phyloP scores from a whole-genome alignment of 202 grass and related monocot species.

The Saccharum hybrid region DNA sequence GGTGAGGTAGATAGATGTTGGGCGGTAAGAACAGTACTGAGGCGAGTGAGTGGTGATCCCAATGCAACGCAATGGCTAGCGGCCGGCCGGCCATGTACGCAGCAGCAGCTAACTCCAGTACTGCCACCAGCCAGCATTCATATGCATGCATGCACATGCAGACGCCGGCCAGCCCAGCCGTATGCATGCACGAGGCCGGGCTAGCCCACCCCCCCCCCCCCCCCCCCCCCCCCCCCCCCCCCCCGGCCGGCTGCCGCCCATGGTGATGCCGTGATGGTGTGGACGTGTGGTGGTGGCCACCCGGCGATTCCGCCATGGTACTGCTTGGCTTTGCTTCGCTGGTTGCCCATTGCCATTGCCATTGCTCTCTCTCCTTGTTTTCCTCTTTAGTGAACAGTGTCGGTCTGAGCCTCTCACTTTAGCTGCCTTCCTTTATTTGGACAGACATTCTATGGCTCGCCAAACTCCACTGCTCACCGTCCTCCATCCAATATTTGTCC shows the following conservation, averaged over 20 bases:
- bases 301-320: background rate
- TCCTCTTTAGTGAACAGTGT: conserved; percentile 40
- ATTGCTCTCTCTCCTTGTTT: background rate
- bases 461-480: conserved; percentile 50
- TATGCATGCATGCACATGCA: conserved; percentile 46
- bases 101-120: conserved; percentile 41
- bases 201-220: too few species aligned
- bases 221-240: too few species aligned
- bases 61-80: background rate
- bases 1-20: background rate
- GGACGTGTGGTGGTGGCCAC: too few species aligned
- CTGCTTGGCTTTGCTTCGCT: too few species aligned
- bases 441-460: conserved; percentile 62
- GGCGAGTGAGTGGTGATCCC: conserved; percentile 42
- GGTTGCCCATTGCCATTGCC: too few species aligned
- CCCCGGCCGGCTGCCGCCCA: too few species aligned
- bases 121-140: conserved; percentile 36
- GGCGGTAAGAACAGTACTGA: background rate
- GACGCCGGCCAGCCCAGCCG: background rate
- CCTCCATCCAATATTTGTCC: conserved; percentile 29
- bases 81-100: background rate
- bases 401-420: conserved; percentile 45
- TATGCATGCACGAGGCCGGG: too few species aligned
- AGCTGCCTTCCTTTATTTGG: conserved; percentile 70
- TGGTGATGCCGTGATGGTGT: too few species aligned